Evolutionary conservation across 768 basidiomycete genomes (phyloP).

Genomic region (Goffeauzyma gilvescens): DNA sequence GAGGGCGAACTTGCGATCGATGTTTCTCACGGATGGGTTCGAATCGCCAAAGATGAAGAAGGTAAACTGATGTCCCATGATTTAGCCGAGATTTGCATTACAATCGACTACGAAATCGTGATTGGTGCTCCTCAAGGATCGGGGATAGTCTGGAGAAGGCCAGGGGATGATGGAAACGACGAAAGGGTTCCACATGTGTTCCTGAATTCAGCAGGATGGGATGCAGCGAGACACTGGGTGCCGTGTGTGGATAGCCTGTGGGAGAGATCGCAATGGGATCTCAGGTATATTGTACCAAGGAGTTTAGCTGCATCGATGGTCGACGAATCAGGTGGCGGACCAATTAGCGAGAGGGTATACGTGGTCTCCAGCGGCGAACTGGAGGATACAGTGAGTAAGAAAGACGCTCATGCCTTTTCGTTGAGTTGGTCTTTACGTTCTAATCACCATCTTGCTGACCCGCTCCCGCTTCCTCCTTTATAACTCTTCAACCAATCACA

Average conservation of each 20-base stretch:
- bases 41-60: constrained; percentile 45
- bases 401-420: constrained; percentile 13
- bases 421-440: no score
- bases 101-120: constrained; percentile 23
- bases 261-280: constrained; percentile 97
- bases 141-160: constrained; percentile 20
- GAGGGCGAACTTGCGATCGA: constrained; percentile 87
- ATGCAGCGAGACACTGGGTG: constrained; percentile 94
- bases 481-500: constrained; percentile 24
- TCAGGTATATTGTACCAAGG: constrained; percentile 76
- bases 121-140: constrained; percentile 34
- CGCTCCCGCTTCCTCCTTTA: no score
- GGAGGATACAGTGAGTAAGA: constrained; percentile 23
- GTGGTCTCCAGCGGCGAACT: constrained; percentile 27
- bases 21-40: constrained; percentile 37
- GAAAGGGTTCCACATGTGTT: constrained; percentile 87
- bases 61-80: constrained; percentile 36
- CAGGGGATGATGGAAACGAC: constrained; percentile 18
- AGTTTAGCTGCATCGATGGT: constrained; percentile 33
- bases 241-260: constrained; percentile 85
- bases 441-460: no score
- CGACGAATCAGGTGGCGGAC: constrained; percentile 18
- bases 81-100: constrained; percentile 22
- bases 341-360: constrained; percentile 33
- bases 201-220: constrained; percentile 67